A percentile compares a stretch with the other conserved stretches of the same genome.
Evolutionary conservation across 805 yeast genomes (phyloP).

Genomic region (Pichia cephalocereana): DNA sequence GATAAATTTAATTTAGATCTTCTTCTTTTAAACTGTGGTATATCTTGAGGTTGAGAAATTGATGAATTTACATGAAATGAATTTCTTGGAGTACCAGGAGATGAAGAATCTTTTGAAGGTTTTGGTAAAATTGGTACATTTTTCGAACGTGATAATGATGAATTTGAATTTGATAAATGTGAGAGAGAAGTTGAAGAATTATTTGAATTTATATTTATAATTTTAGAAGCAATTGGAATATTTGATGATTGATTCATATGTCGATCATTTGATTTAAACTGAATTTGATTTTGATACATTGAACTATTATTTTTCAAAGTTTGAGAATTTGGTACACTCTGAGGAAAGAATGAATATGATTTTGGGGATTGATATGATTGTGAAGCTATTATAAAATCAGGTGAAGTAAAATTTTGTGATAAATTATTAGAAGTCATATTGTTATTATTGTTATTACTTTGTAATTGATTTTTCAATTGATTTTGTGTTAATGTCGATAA

Average conservation of each 20-base stretch:
- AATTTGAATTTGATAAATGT: neutral
- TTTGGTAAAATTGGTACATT: conserved; percentile 29
- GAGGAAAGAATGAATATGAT: conserved; percentile 2
- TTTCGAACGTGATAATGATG: conserved; percentile 13
- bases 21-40: conserved; percentile 24
- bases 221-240: conserved; percentile 3
- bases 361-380: neutral
- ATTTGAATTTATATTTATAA: neutral
- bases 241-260: neutral
- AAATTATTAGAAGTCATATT: no score
- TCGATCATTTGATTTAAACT: conserved; percentile 3
- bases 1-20: conserved; percentile 19
- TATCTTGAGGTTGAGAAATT: conserved; percentile 23
- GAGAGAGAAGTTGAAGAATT: neutral
- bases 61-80: conserved; percentile 7
- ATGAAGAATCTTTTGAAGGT: conserved; percentile 19
- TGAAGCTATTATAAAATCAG: neutral
- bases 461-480: neutral
- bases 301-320: neutral
- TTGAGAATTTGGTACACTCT: neutral
- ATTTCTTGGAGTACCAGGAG: conserved; percentile 17
- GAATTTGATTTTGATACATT: neutral
- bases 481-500: conserved; percentile 4
- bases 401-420: neutral
- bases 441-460: neutral